A percentile compares a stretch with the other conserved stretches of the same genome.
These are phyloP conservation scores for Fusarium protoensiforme DNA, from an alignment of 2,329 filamentous ascomycete genomes.

Conservation along the genomic window DNA sequence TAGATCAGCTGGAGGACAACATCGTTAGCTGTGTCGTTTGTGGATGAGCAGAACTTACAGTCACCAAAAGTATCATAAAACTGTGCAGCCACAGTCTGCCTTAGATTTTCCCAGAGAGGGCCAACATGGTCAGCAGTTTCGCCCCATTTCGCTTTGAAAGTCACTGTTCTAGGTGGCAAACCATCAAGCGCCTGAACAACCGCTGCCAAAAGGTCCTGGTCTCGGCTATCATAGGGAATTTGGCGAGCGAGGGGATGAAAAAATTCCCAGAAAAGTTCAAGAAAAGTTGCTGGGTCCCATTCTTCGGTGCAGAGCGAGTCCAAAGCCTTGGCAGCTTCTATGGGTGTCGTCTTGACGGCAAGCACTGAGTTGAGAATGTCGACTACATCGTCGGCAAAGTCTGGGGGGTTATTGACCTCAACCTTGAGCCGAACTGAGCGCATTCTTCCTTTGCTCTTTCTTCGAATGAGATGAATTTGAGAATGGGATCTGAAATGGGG, in stretches of 20 bases:
- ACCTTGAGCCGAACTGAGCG: background rate
- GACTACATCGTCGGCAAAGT: conserved; percentile 12
- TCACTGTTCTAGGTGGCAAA: conserved; percentile 1
- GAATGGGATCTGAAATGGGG: background rate
- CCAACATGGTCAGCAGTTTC: conserved; percentile 9
- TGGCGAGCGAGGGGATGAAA: conserved; percentile 35
- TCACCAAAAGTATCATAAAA: conserved; percentile 7
- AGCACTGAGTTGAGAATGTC: conserved; percentile 15
- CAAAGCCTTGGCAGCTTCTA: conserved; percentile 1
- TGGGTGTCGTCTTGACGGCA: background rate
- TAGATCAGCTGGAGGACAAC: background rate
- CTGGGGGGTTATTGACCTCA: conserved; percentile 9
- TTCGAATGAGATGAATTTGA: background rate
- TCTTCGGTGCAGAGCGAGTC: conserved; percentile 6
- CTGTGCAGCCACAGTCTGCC: background rate
- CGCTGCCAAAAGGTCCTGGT: conserved; percentile 22
- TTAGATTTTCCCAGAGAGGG: conserved; percentile 10
- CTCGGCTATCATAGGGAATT: conserved; percentile 22
- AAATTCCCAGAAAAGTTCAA: conserved; percentile 40
- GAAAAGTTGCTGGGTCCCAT: conserved; percentile 14
- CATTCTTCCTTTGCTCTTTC: background rate
- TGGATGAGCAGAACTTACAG: background rate
- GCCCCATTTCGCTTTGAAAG: background rate
- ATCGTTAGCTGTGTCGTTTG: background rate
- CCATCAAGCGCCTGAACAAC: conserved; percentile 11